Percentiles rank a stretch among this genome's conserved stretches.
phyloP scores from a whole-genome alignment of 805 yeast genomes.

The Candida chilensis region DNA sequence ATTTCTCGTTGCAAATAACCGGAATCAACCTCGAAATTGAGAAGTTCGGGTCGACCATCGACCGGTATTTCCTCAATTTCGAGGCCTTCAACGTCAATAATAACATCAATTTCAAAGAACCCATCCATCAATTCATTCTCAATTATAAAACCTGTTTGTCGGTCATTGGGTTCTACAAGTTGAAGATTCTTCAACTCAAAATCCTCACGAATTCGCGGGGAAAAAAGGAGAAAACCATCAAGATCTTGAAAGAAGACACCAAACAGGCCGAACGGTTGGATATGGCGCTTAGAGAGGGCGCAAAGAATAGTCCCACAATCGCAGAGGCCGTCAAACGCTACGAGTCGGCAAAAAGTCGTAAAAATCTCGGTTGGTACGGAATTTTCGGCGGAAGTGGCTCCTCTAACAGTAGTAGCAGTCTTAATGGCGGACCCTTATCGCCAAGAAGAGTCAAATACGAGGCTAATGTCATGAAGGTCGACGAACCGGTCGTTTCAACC shows the following conservation, averaged over 20 bases:
- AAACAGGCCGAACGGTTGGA: conserved; percentile 11
- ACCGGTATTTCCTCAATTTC: conserved; percentile 36
- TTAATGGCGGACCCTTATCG: conserved; percentile 5
- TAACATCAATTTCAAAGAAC: conserved; percentile 38
- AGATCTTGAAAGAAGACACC: conserved; percentile 11
- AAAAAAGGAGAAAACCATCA: conserved; percentile 24
- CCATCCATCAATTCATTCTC: conserved; percentile 36
- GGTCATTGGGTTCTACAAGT: conserved; percentile 37
- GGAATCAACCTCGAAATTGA: conserved; percentile 20
- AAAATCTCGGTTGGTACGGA: conserved; percentile 3
- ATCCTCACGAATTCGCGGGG: conserved; percentile 24
- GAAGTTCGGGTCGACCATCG: conserved; percentile 43
- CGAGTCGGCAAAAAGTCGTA: conserved; percentile 7
- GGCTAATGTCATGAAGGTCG: conserved; percentile 5
- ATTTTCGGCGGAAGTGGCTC: not conserved
- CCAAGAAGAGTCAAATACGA: conserved; percentile 7
- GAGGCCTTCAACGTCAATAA: conserved; percentile 31
- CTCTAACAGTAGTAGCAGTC: not conserved
- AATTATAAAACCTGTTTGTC: conserved; percentile 33
- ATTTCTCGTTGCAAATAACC: conserved; percentile 37
- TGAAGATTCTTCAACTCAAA: conserved; percentile 40
- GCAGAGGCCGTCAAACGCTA: conserved; percentile 14
- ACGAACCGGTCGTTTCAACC: conserved; percentile 3
- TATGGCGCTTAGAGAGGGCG: conserved; percentile 10
- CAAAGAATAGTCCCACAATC: conserved; percentile 18